These are phyloP conservation scores for Nothophaeocryptopus gaeumannii DNA, from an alignment of 2,329 filamentous ascomycete species.

Conservation along the genomic window DNA sequence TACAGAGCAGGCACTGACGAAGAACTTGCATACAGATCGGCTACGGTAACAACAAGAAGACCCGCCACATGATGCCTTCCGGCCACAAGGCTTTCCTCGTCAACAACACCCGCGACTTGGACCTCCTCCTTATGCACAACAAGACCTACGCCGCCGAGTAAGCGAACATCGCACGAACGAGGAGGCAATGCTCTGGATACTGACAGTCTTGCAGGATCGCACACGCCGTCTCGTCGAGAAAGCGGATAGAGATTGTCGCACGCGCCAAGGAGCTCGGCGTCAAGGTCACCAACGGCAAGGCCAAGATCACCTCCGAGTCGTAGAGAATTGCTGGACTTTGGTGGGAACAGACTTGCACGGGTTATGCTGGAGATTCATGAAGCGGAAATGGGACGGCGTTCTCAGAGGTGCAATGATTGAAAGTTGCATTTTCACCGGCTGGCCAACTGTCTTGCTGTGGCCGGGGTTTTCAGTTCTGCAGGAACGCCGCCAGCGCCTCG, in stretches of 20 bases:
- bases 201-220: slow-evolving; percentile 69
- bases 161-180: slow-evolving; percentile 42
- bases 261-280: slow-evolving; percentile 97
- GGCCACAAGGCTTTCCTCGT: slow-evolving; percentile 99
- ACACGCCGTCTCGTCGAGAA: slow-evolving; percentile 95
- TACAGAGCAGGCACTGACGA: slow-evolving; percentile 13
- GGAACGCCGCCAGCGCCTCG: slow-evolving; percentile 33
- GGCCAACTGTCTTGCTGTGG: no score
- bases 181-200: slow-evolving; percentile 20
- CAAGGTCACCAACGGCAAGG: slow-evolving; percentile 99
- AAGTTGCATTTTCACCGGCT: neutral
- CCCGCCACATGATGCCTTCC: slow-evolving; percentile 95
- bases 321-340: slow-evolving; percentile 36
- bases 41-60: slow-evolving; percentile 99
- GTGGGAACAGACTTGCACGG: slow-evolving; percentile 3
- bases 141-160: slow-evolving; percentile 98
- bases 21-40: slow-evolving; percentile 67
- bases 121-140: slow-evolving; percentile 99
- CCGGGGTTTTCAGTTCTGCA: slow-evolving; percentile 8
- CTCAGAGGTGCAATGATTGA: neutral
- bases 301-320: slow-evolving; percentile 93
- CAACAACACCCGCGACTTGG: slow-evolving; percentile 92
- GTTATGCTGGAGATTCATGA: slow-evolving; percentile 2
- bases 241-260: slow-evolving; percentile 96
- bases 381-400: slow-evolving; percentile 17